A percentile compares a stretch with the other conserved stretches of the same genome.
These are phyloP conservation scores for Arthrobotrys musiformis DNA, from an alignment of 2,329 filamentous ascomycete genomes.

Conservation along the genomic window DNA sequence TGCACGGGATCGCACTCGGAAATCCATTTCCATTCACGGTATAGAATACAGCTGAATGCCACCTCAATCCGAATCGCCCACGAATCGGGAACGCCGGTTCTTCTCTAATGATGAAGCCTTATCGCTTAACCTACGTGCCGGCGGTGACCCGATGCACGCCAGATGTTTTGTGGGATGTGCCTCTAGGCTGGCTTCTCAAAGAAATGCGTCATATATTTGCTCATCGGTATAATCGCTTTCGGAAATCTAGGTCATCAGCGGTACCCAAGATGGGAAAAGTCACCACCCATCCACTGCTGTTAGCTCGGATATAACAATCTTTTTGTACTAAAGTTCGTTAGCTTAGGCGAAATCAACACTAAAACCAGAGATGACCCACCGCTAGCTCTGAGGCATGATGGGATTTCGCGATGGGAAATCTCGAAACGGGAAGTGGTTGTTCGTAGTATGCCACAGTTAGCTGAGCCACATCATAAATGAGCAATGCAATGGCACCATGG, in stretches of 20 bases:
- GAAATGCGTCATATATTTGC: constrained; percentile 12
- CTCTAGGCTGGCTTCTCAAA: background rate
- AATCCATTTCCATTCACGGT: background rate
- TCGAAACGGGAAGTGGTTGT: background rate
- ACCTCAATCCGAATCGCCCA: constrained; percentile 25
- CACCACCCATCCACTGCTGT: background rate
- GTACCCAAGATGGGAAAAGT: constrained; percentile 37
- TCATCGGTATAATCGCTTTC: constrained; percentile 14
- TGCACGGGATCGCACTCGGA: constrained; percentile 35
- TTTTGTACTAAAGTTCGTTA: constrained; percentile 9
- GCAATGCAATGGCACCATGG: background rate
- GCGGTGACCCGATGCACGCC: constrained; percentile 23
- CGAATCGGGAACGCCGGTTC: constrained; percentile 46
- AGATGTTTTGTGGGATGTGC: constrained; percentile 16
- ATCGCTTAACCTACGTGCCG: constrained; percentile 32
- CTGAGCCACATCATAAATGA: constrained; percentile 11
- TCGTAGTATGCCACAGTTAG: background rate
- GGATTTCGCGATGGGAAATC: background rate
- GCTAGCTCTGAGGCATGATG: background rate
- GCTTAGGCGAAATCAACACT: background rate
- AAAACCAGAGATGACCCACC: background rate
- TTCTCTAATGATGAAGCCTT: constrained; percentile 27
- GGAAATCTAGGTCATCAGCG: constrained; percentile 9
- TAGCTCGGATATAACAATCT: constrained; percentile 28
- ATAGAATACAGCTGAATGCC: constrained; percentile 8